Conservation (phyloP, 441 rosid species). For the Populus tomentosa region DNA sequence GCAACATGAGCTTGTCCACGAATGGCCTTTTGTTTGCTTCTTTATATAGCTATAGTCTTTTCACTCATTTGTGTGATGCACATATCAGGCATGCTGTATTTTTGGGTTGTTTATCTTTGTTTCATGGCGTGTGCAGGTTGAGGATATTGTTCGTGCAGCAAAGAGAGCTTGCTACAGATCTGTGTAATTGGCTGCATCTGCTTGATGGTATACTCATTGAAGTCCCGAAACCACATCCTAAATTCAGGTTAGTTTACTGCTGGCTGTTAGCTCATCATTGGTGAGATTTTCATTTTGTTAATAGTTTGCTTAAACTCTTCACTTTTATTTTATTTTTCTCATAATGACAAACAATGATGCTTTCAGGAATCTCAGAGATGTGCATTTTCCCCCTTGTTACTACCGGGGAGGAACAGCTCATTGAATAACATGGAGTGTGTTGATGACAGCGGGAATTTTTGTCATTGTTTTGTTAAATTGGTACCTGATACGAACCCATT, state of each 20-base stretch:
- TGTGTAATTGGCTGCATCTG: constrained; percentile 42
- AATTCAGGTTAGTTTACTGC: constrained; percentile 22
- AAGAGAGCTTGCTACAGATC: constrained; percentile 78
- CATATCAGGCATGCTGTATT: not conserved
- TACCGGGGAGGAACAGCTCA: constrained; percentile 17
- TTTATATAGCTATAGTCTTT: not conserved
- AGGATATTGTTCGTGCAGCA: constrained; percentile 73
- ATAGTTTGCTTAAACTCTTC: not conserved
- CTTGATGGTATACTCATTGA: constrained; percentile 23
- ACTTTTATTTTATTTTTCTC: not conserved
- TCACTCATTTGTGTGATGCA: not conserved
- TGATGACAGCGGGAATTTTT: constrained; percentile 16
- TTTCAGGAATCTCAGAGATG: constrained; percentile 18
- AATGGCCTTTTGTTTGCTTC: not conserved
- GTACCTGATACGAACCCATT: constrained; percentile 4
- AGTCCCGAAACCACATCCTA: not conserved
- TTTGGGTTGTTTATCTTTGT: constrained; percentile 6
- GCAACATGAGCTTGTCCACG: not conserved
- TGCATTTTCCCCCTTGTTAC: constrained; percentile 11
- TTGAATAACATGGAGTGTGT: constrained; percentile 26
- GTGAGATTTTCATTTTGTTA: not conserved
- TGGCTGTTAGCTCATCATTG: not conserved
- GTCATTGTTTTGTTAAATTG: constrained; percentile 10
- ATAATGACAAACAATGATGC: not conserved
- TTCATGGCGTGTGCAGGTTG: constrained; percentile 38